Percentiles rank a stretch among this genome's conserved stretches.
Evolutionary conservation across 2,329 filamentous ascomycete genomes (phyloP).

Genomic region (Thielaviopsis ethacetica): DNA sequence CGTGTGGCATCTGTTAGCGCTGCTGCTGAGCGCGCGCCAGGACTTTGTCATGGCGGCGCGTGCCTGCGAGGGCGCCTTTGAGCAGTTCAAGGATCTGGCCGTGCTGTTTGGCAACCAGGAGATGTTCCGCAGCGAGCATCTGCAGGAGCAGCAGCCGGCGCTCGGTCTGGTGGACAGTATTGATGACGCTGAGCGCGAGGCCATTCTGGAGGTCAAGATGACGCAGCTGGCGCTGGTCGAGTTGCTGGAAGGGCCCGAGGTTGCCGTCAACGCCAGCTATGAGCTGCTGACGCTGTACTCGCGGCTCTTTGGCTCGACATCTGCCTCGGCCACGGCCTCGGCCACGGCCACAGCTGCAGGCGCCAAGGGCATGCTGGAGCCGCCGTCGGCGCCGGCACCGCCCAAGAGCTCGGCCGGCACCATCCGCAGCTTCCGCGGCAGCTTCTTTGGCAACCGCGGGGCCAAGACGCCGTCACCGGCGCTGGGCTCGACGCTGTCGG

Average conservation of each 20-base stretch:
- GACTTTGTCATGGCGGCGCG: constrained; percentile 67
- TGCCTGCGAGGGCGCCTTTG: constrained; percentile 79
- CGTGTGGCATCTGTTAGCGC: constrained; percentile 77
- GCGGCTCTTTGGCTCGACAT: constrained; percentile 48
- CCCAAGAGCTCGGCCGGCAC: constrained; percentile 59
- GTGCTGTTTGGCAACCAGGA: constrained; percentile 50
- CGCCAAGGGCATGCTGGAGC: constrained; percentile 4
- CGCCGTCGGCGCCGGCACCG: not conserved
- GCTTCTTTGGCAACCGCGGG: constrained; percentile 50
- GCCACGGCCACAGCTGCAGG: not conserved
- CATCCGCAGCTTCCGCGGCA: constrained; percentile 51
- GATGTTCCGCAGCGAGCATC: constrained; percentile 47
- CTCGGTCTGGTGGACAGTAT: constrained; percentile 52
- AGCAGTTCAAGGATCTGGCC: constrained; percentile 62
- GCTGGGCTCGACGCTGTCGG: constrained; percentile 1
- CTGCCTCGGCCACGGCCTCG: not conserved
- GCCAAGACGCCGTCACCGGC: constrained; percentile 3
- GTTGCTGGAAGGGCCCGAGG: constrained; percentile 63
- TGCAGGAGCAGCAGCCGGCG: constrained; percentile 31
- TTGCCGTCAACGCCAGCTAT: constrained; percentile 74
- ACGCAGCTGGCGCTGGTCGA: constrained; percentile 78
- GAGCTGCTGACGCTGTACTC: constrained; percentile 72
- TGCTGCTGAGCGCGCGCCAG: constrained; percentile 72
- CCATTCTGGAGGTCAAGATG: constrained; percentile 87
- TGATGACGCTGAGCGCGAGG: constrained; percentile 69